Base-by-base conservation (phyloP, 169 alveolate genomes). In the Toxoplasma gondii region DNA sequence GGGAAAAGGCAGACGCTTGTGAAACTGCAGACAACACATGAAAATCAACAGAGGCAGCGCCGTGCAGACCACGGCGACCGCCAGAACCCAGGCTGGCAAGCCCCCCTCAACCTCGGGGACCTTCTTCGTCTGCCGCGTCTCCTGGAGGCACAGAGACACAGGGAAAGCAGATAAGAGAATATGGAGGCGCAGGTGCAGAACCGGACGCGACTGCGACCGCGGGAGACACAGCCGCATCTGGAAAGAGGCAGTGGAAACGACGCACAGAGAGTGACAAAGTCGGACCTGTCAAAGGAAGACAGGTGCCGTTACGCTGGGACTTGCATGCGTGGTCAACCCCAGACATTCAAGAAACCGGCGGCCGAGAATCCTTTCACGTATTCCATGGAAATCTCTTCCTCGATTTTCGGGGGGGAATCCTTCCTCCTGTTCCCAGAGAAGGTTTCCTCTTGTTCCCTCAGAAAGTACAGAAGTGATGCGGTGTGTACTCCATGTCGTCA, bases 21-120 rank as follows among this genome's bases (percentile, higher is more conserved):
- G 53, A 24, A 82, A 82, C 41, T 82, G 90, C 64, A 82, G 64
- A 44, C 90, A 82, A 39, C 53, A 82, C 90, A 82, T 82, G 64
- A 82, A 82, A 10, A 44, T 12, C 4, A 82, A 7, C 90, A 82
- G 24, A 9, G 90, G 90, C 38, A 82, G 5, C n/a, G 90, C 90
- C 39, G 90, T 82, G 36, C 90, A 82, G 17, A 82, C 41, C 41
- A 82, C 90, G 24, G 90, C 90, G 41, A 43, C 22, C 4, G 90
- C 90, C 64, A 82, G 29, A 1, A 82, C 69, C 90, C 90, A 82
- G 39, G 38, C 36, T 22, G 90, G 90, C 64, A 82, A 27, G 1
- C 90, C 90, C 0, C 90, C 90, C 36, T 43, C 67, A 16, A 41
- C 90, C 67, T 38, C 90, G 67, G 86, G 7, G 44, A 10, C n/a